Evolutionary conservation across 2,329 filamentous ascomycete species (phyloP).

Genomic region (Pseudogymnoascus sp.): DNA sequence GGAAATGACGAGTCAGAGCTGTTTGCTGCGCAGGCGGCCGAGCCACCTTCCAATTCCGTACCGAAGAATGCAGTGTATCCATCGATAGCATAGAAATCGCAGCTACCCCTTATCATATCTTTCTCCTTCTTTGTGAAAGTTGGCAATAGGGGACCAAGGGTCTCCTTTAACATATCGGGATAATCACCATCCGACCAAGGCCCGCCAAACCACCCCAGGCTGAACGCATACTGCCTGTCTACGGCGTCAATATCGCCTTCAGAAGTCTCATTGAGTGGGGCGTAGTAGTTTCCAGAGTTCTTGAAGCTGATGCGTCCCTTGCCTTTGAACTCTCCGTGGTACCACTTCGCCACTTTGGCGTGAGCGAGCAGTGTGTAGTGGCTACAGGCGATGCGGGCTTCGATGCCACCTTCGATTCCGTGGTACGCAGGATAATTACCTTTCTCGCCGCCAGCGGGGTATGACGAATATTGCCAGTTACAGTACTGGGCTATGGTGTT

Average conservation of each 20-base stretch:
- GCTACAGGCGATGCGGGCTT: slow-evolving; percentile 37
- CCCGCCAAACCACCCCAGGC: slow-evolving; percentile 38
- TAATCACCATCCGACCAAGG: slow-evolving; percentile 40
- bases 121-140: slow-evolving; percentile 33
- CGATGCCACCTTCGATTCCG: slow-evolving; percentile 32
- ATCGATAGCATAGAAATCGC: slow-evolving; percentile 38
- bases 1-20: slow-evolving; percentile 34
- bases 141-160: slow-evolving; percentile 34
- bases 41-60: slow-evolving; percentile 27
- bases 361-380: slow-evolving; percentile 37
- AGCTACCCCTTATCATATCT: slow-evolving; percentile 35
- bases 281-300: slow-evolving; percentile 36
- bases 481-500: slow-evolving; percentile 33
- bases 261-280: slow-evolving; percentile 30
- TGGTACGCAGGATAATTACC: slow-evolving; percentile 39
- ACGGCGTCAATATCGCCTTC: slow-evolving; percentile 30
- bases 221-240: slow-evolving; percentile 35
- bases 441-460: slow-evolving; percentile 33
- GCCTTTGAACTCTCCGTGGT: slow-evolving; percentile 38
- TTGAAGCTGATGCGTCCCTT: slow-evolving; percentile 36
- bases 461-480: slow-evolving; percentile 40
- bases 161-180: slow-evolving; percentile 32
- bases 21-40: slow-evolving; percentile 35
- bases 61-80: slow-evolving; percentile 27
- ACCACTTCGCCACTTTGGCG: slow-evolving; percentile 37